These are phyloP conservation scores for Sclerotinia trifoliorum DNA, from an alignment of 2,329 filamentous ascomycete species.

Conservation along the genomic window DNA sequence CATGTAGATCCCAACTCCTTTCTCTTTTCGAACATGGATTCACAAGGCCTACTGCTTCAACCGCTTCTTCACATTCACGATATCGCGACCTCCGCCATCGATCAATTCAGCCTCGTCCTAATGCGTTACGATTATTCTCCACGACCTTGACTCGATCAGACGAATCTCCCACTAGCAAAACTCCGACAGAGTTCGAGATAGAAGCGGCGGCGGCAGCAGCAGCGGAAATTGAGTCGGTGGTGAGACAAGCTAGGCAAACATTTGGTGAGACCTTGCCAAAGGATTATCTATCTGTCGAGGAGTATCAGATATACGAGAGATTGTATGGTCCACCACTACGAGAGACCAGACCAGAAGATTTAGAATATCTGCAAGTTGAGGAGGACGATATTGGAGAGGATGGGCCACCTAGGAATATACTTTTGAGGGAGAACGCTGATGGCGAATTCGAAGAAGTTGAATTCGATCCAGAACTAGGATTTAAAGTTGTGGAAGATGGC, in stretches of 20 bases:
- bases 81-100: slow-evolving; percentile 23
- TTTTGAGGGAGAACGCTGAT: slow-evolving; percentile 55
- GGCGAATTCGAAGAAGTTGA: slow-evolving; percentile 63
- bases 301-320: slow-evolving; percentile 73
- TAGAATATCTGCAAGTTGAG: slow-evolving; percentile 43
- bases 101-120: slow-evolving; percentile 23
- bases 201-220: not conserved
- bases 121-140: slow-evolving; percentile 28
- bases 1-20: slow-evolving; percentile 40
- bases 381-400: slow-evolving; percentile 50
- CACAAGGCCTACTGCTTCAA: slow-evolving; percentile 27
- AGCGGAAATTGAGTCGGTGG: slow-evolving; percentile 58
- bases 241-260: slow-evolving; percentile 68
- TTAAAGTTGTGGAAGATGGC: slow-evolving; percentile 39
- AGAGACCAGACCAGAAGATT: slow-evolving; percentile 58
- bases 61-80: slow-evolving; percentile 15
- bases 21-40: slow-evolving; percentile 41
- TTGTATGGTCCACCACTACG: slow-evolving; percentile 76
- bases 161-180: slow-evolving; percentile 5
- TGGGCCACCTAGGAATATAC: slow-evolving; percentile 45
- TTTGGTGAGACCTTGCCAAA: slow-evolving; percentile 77
- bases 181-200: not conserved
- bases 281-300: slow-evolving; percentile 65
- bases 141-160: slow-evolving; percentile 26
- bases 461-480: slow-evolving; percentile 34